These are phyloP conservation scores for Candida yuanshanica DNA, from an alignment of 805 yeast genomes.

Conservation along the genomic window DNA sequence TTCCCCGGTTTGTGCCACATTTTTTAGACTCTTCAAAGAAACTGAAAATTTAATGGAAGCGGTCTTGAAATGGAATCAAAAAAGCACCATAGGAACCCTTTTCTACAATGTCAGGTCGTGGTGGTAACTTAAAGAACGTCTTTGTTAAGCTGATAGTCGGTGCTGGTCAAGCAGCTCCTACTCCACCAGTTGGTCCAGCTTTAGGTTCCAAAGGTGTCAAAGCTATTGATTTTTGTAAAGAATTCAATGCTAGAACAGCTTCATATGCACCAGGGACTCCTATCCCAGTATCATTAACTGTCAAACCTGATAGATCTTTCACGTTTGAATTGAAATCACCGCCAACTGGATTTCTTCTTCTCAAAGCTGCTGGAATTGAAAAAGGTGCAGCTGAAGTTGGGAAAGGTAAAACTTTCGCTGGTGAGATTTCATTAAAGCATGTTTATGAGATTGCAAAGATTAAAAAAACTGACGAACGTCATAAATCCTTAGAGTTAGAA, in stretches of 20 bases:
- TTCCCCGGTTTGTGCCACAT: no score
- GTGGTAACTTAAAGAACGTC: slow-evolving; percentile 28
- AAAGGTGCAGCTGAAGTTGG: slow-evolving; percentile 66
- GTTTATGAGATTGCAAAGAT: slow-evolving; percentile 92
- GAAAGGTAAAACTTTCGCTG: slow-evolving; percentile 56
- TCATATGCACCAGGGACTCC: slow-evolving; percentile 82
- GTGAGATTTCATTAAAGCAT: slow-evolving; percentile 75
- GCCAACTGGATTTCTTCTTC: slow-evolving; percentile 79
- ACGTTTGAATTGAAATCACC: slow-evolving; percentile 85
- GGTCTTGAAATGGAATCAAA: no score
- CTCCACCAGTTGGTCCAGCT: slow-evolving; percentile 99
- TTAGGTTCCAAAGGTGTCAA: slow-evolving; percentile 97
- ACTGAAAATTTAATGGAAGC: neutral
- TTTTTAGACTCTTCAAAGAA: no score
- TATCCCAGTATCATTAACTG: slow-evolving; percentile 76
- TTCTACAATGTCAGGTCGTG: slow-evolving; percentile 25
- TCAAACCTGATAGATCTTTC: slow-evolving; percentile 90
- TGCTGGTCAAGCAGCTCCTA: slow-evolving; percentile 97
- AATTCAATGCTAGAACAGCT: slow-evolving; percentile 95
- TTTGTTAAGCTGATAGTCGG: slow-evolving; percentile 89
- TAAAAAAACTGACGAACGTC: slow-evolving; percentile 81
- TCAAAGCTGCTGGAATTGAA: slow-evolving; percentile 72
- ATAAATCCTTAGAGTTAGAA: slow-evolving; percentile 62
- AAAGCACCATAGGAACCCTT: no score
- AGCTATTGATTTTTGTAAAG: slow-evolving; percentile 97